Evolutionary conservation across 345 rosid genomes (phyloP), one percentile per base, ranked within the genome.

Genomic region (Linum tenue): DNA sequence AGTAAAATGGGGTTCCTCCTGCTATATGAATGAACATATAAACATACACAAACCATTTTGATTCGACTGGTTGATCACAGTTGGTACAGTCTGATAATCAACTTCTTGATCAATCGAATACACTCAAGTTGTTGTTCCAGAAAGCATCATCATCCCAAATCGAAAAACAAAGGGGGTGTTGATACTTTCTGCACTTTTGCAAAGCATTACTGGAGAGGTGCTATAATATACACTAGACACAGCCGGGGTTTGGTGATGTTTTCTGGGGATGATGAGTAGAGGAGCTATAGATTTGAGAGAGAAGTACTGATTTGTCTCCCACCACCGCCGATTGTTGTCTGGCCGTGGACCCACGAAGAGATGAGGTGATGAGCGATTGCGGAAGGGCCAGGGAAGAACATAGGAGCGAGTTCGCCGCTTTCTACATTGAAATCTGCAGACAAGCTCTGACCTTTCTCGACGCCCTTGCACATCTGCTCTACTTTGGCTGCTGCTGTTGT

Each of bases 321-420:
- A 57, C 55, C 75, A 53, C 15, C 64, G 37, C 78, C 80, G 59
- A 74, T 62, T 6, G 72, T 36, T 3, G 83, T 65, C 67, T 65
- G 71, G 59, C 79, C 80, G 68, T 81, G 64, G 39, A 78, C 86
- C 98, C 98, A 92, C 7, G 96, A 69, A 37, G 97, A 84, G 69
- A 92, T 83, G 60, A 92, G 85, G 76, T 86, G 98, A 73, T 90
- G 94, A 17, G 98, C 98, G 3, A 92, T 88, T 8, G 98, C 98
- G n/a, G 77, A 90, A 38, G 97, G 98, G 22, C 98, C 97, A 0
- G 97, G 97, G 67, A 92, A 67, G 69, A 92, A 86, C 96, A 92
- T 86, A 3, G 88, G 76, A 68, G 98, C 85, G 3, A 90, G 96
- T 75, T 92, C 94, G 50, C 97, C 94, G 40, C 97, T 90, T 73